Evolutionary conservation across 495 filamentous ascomycete species (phyloP), one percentile per base, ranked within the genome.

Genomic region (Rhizodiscina lignyota): DNA sequence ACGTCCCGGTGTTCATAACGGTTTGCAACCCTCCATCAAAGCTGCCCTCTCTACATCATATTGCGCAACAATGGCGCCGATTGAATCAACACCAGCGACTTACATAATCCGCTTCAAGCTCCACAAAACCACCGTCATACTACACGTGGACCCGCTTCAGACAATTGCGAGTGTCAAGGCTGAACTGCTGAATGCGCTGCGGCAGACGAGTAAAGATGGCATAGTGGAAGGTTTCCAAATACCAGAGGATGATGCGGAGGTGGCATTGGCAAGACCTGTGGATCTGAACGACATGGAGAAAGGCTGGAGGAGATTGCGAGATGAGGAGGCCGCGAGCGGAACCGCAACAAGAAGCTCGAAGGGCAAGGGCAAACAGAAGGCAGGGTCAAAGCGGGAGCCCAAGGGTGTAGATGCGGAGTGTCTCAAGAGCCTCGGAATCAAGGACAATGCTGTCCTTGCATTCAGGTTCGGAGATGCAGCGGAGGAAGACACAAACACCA

Each of bases 41-140:
- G n/a, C n/a, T n/a, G n/a, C n/a, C n/a, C n/a, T n/a, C n/a, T n/a
- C n/a, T n/a, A n/a, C n/a, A n/a, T n/a, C n/a, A n/a, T n/a, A n/a
- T n/a, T n/a, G n/a, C n/a, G n/a, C n/a, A n/a, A n/a, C n/a, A n/a
- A n/a, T n/a, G n/a, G n/a, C n/a, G n/a, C n/a, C n/a, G n/a, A n/a
- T n/a, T n/a, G n/a, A n/a, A n/a, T n/a, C n/a, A n/a, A n/a, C n/a
- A n/a, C n/a, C n/a, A n/a, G n/a, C n/a, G n/a, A n/a, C n/a, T n/a
- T n/a, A n/a, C n/a, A n/a, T n/a, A n/a, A n/a, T 93, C 24, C 69
- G 77, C 18, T 72, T 92, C 54, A 93, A 92, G 47, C 63, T 79
- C 55, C 72, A 79, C 54, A 78, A 71, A 38, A 75, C 72, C 37
- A 92, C 81, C 18, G 61, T 92, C 45, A 65, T 86, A 46, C 62